Base-by-base conservation (phyloP, 2,329 filamentous ascomycete genomes). In the Xylaria sp. region DNA sequence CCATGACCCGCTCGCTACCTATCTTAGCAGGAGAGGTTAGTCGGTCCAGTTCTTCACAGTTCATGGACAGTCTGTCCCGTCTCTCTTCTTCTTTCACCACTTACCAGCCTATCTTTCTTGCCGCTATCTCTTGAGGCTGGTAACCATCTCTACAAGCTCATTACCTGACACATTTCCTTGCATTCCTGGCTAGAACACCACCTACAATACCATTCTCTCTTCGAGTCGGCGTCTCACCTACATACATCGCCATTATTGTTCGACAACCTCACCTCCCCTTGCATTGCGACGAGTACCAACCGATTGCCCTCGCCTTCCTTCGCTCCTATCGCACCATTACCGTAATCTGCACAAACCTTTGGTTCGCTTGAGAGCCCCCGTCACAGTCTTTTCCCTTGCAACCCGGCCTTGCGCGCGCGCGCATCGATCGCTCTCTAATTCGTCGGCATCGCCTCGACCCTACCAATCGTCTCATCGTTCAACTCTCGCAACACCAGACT, bases 181-280 rank as follows among this genome's bases (percentile, higher is more conserved):
- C 60, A 65, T 68, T 59, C 62, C 60, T 62, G 41, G 50, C 57
- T 54, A 56, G 50, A 55, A 55, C 69, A 58, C n/a, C 28, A 28
- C 59, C 63, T 71, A 56, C 69, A 63, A 65, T 58, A 44, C 61
- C 69, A 64, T 69, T 71, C 60, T 57, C 65, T 70, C 64, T 63
- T 68, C 68, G 65, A 70, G 62, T 65, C 51, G 70, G 65, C 65
- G 62, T 70, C 63, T 70, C 70, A 70, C 70, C 37, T 61, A 63
- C 34, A 61, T 66, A 54, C 65, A 44, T 65, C 65, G 62, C 62
- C 62, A 62, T 70, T 58, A 52, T 63, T 70, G 50, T 72, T 62
- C 54, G 65, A 48, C 65, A 63, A 63, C 28, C 61, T 46, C 39
- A 39, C 46, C 62, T 63, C 65, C 63, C 63, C 32, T 28, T 60